A percentile compares a stretch with the other conserved stretches of the same genome.
Conservation (phyloP, 163 green algal species). For the Chlamydomonas reinhardtii region DNA sequence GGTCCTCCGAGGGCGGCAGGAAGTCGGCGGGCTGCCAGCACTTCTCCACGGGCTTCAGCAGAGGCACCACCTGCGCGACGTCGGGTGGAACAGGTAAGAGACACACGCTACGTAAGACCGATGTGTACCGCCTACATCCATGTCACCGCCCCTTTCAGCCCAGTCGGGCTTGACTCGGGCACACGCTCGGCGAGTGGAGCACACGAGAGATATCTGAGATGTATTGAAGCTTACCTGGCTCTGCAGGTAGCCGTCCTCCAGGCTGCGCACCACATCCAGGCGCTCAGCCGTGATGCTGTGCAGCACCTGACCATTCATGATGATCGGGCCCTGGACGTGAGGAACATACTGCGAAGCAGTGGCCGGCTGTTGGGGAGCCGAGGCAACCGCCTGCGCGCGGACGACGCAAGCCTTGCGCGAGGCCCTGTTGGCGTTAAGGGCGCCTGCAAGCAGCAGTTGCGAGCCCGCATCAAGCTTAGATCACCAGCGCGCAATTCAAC, state of each 20-base stretch:
- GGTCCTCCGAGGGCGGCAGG: slow-evolving; percentile 88
- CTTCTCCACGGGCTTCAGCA: slow-evolving; percentile 82
- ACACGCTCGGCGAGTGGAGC: too few species aligned
- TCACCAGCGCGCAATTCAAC: too few species aligned
- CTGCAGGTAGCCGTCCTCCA: slow-evolving; percentile 76
- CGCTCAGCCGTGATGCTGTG: slow-evolving; percentile 84
- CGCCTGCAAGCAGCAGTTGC: too few species aligned
- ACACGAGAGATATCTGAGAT: too few species aligned
- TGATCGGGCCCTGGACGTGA: slow-evolving; percentile 66
- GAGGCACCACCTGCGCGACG: slow-evolving; percentile 73
- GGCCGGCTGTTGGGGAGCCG: slow-evolving; percentile 1
- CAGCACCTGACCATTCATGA: slow-evolving; percentile 84
- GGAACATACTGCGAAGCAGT: background rate
- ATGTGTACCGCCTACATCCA: too few species aligned
- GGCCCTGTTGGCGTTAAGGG: too few species aligned
- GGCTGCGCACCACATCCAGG: slow-evolving; percentile 81
- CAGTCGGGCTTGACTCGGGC: too few species aligned
- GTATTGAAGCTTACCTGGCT: slow-evolving; percentile 57
- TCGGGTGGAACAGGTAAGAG: too few species aligned
- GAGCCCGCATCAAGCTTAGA: too few species aligned
- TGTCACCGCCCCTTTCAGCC: too few species aligned
- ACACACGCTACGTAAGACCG: too few species aligned
- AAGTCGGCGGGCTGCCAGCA: slow-evolving; percentile 98
- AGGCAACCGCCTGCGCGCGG: background rate
- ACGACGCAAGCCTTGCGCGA: too few species aligned